phyloP scores from a whole-genome alignment of 2,329 filamentous ascomycete genomes.

The Penicillium capsulatum region DNA sequence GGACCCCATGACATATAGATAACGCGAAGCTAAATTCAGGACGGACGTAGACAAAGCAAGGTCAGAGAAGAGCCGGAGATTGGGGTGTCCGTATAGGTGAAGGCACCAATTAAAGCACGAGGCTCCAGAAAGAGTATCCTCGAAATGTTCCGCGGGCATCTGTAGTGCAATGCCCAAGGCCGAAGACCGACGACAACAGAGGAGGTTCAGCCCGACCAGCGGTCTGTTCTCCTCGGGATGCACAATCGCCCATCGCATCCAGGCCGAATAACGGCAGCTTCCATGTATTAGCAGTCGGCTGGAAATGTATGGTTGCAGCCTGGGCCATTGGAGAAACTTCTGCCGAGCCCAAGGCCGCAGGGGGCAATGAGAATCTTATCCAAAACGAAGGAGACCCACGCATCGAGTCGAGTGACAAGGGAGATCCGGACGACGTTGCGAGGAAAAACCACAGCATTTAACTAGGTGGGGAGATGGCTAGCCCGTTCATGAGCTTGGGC shows the following conservation, averaged over 20 bases:
- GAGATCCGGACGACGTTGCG: slow-evolving; percentile 6
- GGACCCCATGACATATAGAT: no score
- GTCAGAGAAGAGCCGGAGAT: no score
- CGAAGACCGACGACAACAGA: background rate
- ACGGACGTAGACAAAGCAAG: background rate
- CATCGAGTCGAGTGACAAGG: slow-evolving; percentile 3
- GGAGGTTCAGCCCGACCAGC: slow-evolving; percentile 14
- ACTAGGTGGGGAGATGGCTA: slow-evolving; percentile 35
- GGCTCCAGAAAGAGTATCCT: no score
- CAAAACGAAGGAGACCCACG: slow-evolving; percentile 4
- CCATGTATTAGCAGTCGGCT: slow-evolving; percentile 2
- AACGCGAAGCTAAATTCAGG: no score
- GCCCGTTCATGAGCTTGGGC: slow-evolving; percentile 42
- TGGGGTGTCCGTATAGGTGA: no score
- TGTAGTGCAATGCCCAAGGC: background rate
- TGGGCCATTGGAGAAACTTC: slow-evolving; percentile 1
- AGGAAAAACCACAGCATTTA: slow-evolving; percentile 22
- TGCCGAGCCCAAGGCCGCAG: slow-evolving; percentile 1
- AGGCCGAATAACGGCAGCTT: slow-evolving; percentile 2
- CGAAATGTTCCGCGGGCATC: no score
- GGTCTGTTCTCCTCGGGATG: slow-evolving; percentile 8
- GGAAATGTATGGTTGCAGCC: slow-evolving; percentile 1
- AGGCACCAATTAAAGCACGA: no score
- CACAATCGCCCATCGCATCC: slow-evolving; percentile 2
- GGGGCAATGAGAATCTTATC: background rate